Conservation (phyloP, 768 basidiomycete species). For the Auricularia sp. region DNA sequence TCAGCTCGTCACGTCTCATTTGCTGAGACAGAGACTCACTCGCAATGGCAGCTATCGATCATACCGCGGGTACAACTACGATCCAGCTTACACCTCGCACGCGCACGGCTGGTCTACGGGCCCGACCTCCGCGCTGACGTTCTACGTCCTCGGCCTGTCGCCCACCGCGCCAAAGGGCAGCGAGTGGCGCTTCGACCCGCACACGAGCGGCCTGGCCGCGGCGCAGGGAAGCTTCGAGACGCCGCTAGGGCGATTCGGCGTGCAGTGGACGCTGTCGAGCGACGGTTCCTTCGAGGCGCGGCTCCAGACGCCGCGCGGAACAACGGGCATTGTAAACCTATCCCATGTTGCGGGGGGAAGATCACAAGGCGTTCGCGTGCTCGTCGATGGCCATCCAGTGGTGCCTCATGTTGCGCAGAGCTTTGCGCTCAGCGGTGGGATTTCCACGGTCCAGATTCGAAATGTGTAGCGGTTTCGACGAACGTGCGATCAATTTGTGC, state of each 20-base stretch:
- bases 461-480: neutral
- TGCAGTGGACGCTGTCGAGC: slow-evolving; percentile 27
- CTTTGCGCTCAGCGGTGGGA: neutral
- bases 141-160: slow-evolving; percentile 44
- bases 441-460: neutral
- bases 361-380: neutral
- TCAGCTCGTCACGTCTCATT: slow-evolving; percentile 10
- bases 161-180: slow-evolving; percentile 37
- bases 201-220: slow-evolving; percentile 26
- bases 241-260: slow-evolving; percentile 40
- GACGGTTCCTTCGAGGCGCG: slow-evolving; percentile 13
- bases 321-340: slow-evolving; percentile 21
- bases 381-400: neutral
- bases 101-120: slow-evolving; percentile 52
- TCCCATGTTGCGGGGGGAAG: neutral
- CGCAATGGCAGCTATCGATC: slow-evolving; percentile 35
- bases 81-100: slow-evolving; percentile 49
- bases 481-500: too few species aligned
- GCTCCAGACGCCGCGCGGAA: slow-evolving; percentile 22
- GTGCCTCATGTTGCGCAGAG: neutral
- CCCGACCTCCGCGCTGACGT: slow-evolving; percentile 46
- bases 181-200: slow-evolving; percentile 40
- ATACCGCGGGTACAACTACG: slow-evolving; percentile 44
- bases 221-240: slow-evolving; percentile 48
- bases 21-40: neutral